Evolutionary conservation across 2,329 filamentous ascomycete genomes (phyloP).

Genomic region (Bipolaris sorokiniana): DNA sequence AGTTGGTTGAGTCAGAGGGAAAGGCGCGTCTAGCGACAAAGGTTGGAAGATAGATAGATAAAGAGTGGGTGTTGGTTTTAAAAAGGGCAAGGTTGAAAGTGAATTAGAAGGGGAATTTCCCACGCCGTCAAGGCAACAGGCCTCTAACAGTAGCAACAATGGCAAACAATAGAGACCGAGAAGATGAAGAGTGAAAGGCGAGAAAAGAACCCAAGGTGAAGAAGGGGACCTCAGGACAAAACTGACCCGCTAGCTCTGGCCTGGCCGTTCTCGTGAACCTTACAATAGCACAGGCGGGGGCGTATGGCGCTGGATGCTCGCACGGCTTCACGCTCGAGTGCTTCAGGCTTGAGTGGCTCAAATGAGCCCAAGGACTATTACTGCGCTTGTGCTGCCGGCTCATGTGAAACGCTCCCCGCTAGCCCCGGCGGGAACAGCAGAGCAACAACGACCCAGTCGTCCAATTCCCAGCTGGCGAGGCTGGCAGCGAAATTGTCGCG

Average conservation of each 20-base stretch:
- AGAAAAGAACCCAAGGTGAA: conserved; percentile 25
- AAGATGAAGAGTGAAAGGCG: conserved; percentile 25
- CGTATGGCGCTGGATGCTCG: conserved; percentile 37
- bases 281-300: conserved; percentile 37
- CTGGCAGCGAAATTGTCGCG: conserved; percentile 12
- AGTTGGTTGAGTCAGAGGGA: conserved; percentile 35
- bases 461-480: conserved; percentile 13
- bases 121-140: conserved; percentile 45
- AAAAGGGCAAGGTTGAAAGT: conserved; percentile 21
- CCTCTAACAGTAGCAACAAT: conserved; percentile 49
- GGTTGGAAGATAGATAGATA: conserved; percentile 1
- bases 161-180: conserved; percentile 40
- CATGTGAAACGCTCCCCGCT: conserved; percentile 36
- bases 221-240: conserved; percentile 29
- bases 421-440: conserved; percentile 21
- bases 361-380: conserved; percentile 34
- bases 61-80: conserved; percentile 20
- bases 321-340: conserved; percentile 37
- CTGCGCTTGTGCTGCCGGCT: conserved; percentile 25
- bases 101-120: conserved; percentile 22
- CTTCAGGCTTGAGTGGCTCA: conserved; percentile 41
- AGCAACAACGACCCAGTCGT: conserved; percentile 23
- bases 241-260: conserved; percentile 23
- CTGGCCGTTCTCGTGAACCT: conserved; percentile 35
- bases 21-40: conserved; percentile 35